Conservation (phyloP, 768 basidiomycete genomes). For the Collybia nuda region DNA sequence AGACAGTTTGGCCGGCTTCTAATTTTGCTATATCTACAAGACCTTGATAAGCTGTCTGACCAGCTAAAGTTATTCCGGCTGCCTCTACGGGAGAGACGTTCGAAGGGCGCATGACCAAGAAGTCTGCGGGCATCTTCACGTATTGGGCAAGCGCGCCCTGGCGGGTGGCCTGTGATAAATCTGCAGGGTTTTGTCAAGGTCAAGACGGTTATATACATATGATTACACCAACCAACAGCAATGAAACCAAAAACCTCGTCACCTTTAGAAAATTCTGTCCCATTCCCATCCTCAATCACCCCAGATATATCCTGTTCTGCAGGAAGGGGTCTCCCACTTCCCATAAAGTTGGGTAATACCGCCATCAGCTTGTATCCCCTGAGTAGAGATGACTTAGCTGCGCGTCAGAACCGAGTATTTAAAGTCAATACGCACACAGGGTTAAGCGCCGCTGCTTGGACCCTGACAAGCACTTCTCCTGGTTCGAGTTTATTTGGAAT, state of each 20-base stretch:
- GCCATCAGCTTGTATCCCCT: constrained; percentile 65
- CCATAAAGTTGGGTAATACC: constrained; percentile 38
- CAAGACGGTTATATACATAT: neutral
- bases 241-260: constrained; percentile 66
- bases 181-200: constrained; percentile 1
- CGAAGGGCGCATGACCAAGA: constrained; percentile 43
- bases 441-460: constrained; percentile 58
- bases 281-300: constrained; percentile 54
- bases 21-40: constrained; percentile 47
- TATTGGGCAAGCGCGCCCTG: constrained; percentile 66
- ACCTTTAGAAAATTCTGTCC: constrained; percentile 50
- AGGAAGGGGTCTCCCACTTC: constrained; percentile 47
- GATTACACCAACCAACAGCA: constrained; percentile 27
- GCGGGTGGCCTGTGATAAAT: constrained; percentile 30
- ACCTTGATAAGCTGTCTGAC: constrained; percentile 56
- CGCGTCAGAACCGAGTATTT: constrained; percentile 1
- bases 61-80: constrained; percentile 59
- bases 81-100: constrained; percentile 56
- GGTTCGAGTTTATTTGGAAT: constrained; percentile 30
- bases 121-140: constrained; percentile 38
- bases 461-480: constrained; percentile 33
- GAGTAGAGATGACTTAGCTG: too few species aligned
- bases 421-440: constrained; percentile 48
- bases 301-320: constrained; percentile 69
- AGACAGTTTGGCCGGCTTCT: constrained; percentile 57